Evolutionary conservation across 192 early-diverging fungal genomes (phyloP).

Genomic region (Spinellus fusiger): DNA sequence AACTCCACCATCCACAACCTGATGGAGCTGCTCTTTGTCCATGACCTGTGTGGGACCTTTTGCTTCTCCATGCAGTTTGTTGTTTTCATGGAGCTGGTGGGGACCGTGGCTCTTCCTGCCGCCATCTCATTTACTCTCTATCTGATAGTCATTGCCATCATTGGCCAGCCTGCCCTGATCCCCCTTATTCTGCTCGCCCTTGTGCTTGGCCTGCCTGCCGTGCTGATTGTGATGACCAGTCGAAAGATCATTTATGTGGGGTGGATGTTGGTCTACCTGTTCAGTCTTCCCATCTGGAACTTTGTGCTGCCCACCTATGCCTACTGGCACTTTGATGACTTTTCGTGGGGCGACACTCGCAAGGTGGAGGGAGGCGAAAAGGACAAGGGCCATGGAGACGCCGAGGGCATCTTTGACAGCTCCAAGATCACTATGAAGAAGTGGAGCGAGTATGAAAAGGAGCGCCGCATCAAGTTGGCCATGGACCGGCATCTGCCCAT

Average conservation of each 20-base stretch:
- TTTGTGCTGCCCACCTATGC: slow-evolving; percentile 72
- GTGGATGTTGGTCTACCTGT: slow-evolving; percentile 78
- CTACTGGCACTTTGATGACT: slow-evolving; percentile 87
- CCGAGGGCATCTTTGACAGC: slow-evolving; percentile 71
- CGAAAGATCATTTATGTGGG: slow-evolving; percentile 74
- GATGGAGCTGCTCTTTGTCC: slow-evolving; percentile 73
- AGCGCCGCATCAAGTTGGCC: slow-evolving; percentile 29
- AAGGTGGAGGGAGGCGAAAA: slow-evolving; percentile 57
- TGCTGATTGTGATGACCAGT: slow-evolving; percentile 76
- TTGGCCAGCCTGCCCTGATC: slow-evolving; percentile 43
- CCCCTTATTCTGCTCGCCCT: slow-evolving; percentile 63
- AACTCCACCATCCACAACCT: slow-evolving; percentile 93
- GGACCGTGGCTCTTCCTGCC: slow-evolving; percentile 88
- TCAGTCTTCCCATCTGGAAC: slow-evolving; percentile 73
- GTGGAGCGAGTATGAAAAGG: slow-evolving; percentile 73
- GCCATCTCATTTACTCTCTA: slow-evolving; percentile 87
- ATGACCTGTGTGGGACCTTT: slow-evolving; percentile 84
- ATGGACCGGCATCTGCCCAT: slow-evolving; percentile 12
- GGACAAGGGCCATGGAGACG: slow-evolving; percentile 51
- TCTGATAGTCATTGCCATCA: slow-evolving; percentile 62
- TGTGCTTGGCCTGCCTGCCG: slow-evolving; percentile 70
- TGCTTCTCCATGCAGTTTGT: slow-evolving; percentile 96
- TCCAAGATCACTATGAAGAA: slow-evolving; percentile 70
- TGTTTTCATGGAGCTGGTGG: slow-evolving; percentile 90
- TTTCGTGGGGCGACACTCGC: slow-evolving; percentile 80